Evolutionary conservation across 2,329 filamentous ascomycete genomes (phyloP).

Genomic region (Venturia carpophila): DNA sequence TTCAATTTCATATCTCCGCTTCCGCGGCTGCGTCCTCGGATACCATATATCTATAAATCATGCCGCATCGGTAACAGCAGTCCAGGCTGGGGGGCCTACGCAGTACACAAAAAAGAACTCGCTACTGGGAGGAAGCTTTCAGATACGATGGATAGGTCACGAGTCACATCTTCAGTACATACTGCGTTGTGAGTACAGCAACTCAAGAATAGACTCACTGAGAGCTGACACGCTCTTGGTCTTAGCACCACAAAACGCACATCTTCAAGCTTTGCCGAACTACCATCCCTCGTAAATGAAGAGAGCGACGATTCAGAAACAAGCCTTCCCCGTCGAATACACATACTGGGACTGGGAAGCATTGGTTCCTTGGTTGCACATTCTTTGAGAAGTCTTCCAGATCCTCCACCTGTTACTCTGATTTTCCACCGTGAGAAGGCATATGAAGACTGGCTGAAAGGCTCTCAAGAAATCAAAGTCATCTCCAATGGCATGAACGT

Average conservation of each 20-base stretch:
- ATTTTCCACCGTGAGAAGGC: slow-evolving; percentile 55
- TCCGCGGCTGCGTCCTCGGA: slow-evolving; percentile 40
- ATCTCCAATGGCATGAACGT: slow-evolving; percentile 38
- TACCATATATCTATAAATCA: slow-evolving; percentile 32
- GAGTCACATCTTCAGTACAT: background rate
- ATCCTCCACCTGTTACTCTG: slow-evolving; percentile 67
- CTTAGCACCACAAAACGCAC: background rate
- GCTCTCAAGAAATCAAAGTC: slow-evolving; percentile 39
- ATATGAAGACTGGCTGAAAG: slow-evolving; percentile 42
- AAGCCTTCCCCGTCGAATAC: slow-evolving; percentile 43
- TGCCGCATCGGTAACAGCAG: slow-evolving; percentile 37
- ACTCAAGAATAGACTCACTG: slow-evolving; percentile 19
- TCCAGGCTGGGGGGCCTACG: slow-evolving; percentile 38
- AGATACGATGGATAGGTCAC: background rate
- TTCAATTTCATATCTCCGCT: slow-evolving; percentile 30
- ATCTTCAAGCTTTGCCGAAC: slow-evolving; percentile 2
- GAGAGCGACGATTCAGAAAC: background rate
- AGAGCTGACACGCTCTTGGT: slow-evolving; percentile 11
- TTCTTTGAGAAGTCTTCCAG: slow-evolving; percentile 53
- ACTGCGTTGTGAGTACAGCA: background rate
- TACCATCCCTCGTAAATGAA: slow-evolving; percentile 4
- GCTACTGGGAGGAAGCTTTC: background rate
- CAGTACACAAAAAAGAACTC: slow-evolving; percentile 22
- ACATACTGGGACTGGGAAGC: slow-evolving; percentile 74
- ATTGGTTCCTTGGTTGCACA: slow-evolving; percentile 73